These are phyloP conservation scores for Lithohypha guttulata DNA, from an alignment of 2,329 filamentous ascomycete species.

Conservation along the genomic window DNA sequence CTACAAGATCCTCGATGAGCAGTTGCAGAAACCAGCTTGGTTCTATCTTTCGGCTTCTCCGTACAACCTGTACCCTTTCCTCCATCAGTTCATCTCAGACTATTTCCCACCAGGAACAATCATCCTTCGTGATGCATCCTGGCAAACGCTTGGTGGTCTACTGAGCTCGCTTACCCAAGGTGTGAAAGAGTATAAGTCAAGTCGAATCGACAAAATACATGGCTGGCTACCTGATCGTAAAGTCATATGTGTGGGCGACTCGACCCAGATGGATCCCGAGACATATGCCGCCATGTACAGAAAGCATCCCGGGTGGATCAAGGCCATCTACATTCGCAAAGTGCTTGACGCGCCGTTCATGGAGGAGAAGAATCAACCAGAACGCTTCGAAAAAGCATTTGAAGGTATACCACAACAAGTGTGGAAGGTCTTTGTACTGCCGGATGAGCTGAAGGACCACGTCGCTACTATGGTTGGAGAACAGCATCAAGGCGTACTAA, in stretches of 20 bases:
- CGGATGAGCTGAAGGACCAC: constrained; percentile 48
- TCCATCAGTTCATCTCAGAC: constrained; percentile 59
- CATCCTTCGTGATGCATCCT: constrained; percentile 73
- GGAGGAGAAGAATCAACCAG: constrained; percentile 59
- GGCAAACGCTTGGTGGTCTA: constrained; percentile 73
- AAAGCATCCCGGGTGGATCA: constrained; percentile 63
- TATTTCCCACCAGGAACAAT: constrained; percentile 70
- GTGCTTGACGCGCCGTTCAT: constrained; percentile 67
- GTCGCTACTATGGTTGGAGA: constrained; percentile 17
- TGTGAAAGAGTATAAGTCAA: constrained; percentile 71
- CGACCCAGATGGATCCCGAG: constrained; percentile 83
- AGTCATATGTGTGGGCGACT: constrained; percentile 80
- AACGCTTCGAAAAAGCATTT: constrained; percentile 77
- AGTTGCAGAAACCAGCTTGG: constrained; percentile 56
- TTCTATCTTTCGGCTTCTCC: constrained; percentile 92
- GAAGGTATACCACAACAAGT: constrained; percentile 55
- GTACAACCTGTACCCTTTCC: constrained; percentile 86
- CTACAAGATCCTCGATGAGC: constrained; percentile 54
- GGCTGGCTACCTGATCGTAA: constrained; percentile 66
- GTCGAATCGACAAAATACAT: constrained; percentile 67
- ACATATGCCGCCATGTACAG: constrained; percentile 70
- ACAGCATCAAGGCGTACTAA: constrained; percentile 4
- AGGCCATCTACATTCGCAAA: constrained; percentile 74
- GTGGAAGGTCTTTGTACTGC: constrained; percentile 77
- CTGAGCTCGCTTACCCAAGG: constrained; percentile 67